Percentiles rank a stretch among this genome's conserved stretches.
phyloP scores from a whole-genome alignment of 495 filamentous ascomycete species.

The Trichoderma gamsii region DNA sequence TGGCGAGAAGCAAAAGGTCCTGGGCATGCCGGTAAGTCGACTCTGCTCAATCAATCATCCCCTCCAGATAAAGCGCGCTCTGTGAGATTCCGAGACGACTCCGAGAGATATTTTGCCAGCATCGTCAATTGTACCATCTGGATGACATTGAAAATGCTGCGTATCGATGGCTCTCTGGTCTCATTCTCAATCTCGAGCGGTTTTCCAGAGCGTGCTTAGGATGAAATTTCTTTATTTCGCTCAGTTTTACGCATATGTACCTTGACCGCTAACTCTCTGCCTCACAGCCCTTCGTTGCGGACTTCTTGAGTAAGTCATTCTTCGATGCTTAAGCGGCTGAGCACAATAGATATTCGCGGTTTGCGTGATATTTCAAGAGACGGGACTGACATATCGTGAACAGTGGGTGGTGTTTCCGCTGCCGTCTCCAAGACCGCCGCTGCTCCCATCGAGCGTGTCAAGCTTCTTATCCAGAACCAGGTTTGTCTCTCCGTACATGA shows the following conservation, averaged over 20 bases:
- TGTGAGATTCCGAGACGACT: constrained; percentile 1
- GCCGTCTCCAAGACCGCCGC: constrained; percentile 99
- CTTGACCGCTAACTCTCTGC: constrained; percentile 2
- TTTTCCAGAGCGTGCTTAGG: not conserved
- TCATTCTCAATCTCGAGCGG: not conserved
- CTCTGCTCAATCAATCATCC: constrained; percentile 16
- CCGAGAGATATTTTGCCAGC: constrained; percentile 9
- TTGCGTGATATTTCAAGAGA: constrained; percentile 3
- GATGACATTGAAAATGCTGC: not conserved
- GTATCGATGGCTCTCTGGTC: not conserved
- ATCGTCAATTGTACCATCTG: constrained; percentile 9
- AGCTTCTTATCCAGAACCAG: constrained; percentile 99
- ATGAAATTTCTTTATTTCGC: not conserved
- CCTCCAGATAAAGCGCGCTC: not conserved
- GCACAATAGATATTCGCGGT: constrained; percentile 22
- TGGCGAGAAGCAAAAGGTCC: constrained; percentile 41
- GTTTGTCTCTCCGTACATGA: constrained; percentile 48
- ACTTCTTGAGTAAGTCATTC: constrained; percentile 90
- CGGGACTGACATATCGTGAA: constrained; percentile 29
- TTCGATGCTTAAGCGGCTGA: constrained; percentile 10
- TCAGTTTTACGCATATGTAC: constrained; percentile 19
- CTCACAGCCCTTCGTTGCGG: constrained; percentile 65
- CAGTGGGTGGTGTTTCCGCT: constrained; percentile 99
- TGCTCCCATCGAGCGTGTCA: constrained; percentile 99
- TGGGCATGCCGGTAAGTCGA: constrained; percentile 81